A percentile compares a stretch with the other conserved stretches of the same genome.
Evolutionary conservation across 2,329 filamentous ascomycete species (phyloP).

Genomic region (Pezicula carpinea): DNA sequence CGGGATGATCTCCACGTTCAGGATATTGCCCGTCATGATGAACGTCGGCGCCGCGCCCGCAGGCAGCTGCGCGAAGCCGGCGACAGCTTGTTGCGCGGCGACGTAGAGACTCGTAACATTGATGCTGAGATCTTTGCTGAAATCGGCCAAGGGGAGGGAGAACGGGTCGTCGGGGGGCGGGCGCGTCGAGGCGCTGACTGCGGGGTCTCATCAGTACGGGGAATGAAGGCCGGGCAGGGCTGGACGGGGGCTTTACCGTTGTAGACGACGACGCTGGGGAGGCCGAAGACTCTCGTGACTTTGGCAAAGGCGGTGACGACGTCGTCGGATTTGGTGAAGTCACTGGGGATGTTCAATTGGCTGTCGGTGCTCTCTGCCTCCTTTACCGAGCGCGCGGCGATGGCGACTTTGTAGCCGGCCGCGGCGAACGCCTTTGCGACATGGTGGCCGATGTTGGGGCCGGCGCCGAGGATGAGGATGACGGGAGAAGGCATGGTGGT

Average conservation of each 20-base stretch:
- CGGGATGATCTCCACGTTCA: slow-evolving; percentile 30
- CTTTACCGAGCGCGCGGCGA: slow-evolving; percentile 28
- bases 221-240: not conserved
- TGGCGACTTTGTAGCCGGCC: slow-evolving; percentile 38
- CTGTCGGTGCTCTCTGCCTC: slow-evolving; percentile 26
- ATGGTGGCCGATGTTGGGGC: slow-evolving; percentile 33
- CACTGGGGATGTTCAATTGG: slow-evolving; percentile 31
- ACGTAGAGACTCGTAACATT: slow-evolving; percentile 35
- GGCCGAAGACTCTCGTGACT: slow-evolving; percentile 27
- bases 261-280: slow-evolving; percentile 40
- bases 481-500: too few species aligned
- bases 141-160: slow-evolving; percentile 22
- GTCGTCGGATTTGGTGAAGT: slow-evolving; percentile 32
- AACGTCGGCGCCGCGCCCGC: slow-evolving; percentile 32
- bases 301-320: slow-evolving; percentile 33
- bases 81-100: slow-evolving; percentile 34
- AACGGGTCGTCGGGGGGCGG: slow-evolving; percentile 29
- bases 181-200: slow-evolving; percentile 12
- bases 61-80: slow-evolving; percentile 26
- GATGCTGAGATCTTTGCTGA: slow-evolving; percentile 28
- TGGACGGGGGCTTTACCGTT: slow-evolving; percentile 26
- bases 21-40: slow-evolving; percentile 39
- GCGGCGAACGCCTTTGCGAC: slow-evolving; percentile 32
- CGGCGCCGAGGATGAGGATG: slow-evolving; percentile 37
- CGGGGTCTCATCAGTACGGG: not conserved